A percentile compares a stretch with the other conserved stretches of the same genome.
Conservation (phyloP, 306 rosid species). For the Ammopiptanthus mongolicus region DNA sequence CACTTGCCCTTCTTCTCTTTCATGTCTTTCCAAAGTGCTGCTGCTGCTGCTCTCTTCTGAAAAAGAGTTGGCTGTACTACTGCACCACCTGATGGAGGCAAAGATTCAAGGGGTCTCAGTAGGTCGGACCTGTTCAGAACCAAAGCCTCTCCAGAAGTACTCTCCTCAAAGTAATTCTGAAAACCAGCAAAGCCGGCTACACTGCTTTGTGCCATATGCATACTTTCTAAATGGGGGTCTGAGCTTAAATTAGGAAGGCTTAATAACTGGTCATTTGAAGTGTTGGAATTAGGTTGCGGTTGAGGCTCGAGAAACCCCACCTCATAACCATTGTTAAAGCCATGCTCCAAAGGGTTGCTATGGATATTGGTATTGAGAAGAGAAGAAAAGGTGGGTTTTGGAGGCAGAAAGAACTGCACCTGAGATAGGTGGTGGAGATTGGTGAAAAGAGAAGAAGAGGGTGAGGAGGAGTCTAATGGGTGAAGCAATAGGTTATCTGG, state of each 20-base stretch:
- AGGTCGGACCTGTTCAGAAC: slow-evolving; percentile 41
- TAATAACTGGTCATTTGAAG: slow-evolving; percentile 36
- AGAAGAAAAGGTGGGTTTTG: slow-evolving; percentile 39
- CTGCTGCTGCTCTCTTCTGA: slow-evolving; percentile 66
- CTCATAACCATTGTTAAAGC: slow-evolving; percentile 37
- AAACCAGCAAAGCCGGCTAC: slow-evolving; percentile 26
- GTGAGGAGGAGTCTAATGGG: slow-evolving; percentile 53
- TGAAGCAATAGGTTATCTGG: slow-evolving; percentile 30
- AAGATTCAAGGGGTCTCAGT: slow-evolving; percentile 44
- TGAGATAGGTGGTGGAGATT: slow-evolving; percentile 51
- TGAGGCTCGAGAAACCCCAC: slow-evolving; percentile 37
- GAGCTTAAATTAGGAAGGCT: slow-evolving; percentile 27
- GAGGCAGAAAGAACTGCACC: slow-evolving; percentile 36
- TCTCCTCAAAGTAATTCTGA: slow-evolving; percentile 24
- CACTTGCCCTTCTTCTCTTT: slow-evolving; percentile 10
- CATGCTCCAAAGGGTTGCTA: slow-evolving; percentile 32
- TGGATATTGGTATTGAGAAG: slow-evolving; percentile 33
- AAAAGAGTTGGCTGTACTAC: slow-evolving; percentile 50
- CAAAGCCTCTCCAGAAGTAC: slow-evolving; percentile 31
- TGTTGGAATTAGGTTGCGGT: slow-evolving; percentile 24
- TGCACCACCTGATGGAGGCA: slow-evolving; percentile 49
- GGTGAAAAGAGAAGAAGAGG: slow-evolving; percentile 41
- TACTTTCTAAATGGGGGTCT: slow-evolving; percentile 22
- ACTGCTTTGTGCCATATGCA: background rate
- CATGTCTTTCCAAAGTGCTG: slow-evolving; percentile 41